Conservation (phyloP, 2,329 filamentous ascomycete genomes). For the Nectriaceae sp. region DNA sequence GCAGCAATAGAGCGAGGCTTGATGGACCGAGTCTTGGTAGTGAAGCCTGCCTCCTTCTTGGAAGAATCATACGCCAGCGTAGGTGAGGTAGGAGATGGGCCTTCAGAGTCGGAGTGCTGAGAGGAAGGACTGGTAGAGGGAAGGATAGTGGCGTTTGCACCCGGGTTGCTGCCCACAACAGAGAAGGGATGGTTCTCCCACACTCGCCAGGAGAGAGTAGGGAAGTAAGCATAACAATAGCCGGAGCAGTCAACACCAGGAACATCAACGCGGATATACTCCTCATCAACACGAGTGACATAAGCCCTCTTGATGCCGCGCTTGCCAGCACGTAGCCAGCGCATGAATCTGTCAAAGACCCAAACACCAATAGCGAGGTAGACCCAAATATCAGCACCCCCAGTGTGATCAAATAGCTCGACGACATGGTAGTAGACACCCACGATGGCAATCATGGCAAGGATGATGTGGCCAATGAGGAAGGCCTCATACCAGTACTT, state of each 20-base stretch:
- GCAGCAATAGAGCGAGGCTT: background rate
- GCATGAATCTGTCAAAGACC: conserved; percentile 30
- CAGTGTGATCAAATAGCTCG: conserved; percentile 35
- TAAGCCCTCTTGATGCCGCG: conserved; percentile 31
- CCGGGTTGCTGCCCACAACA: conserved; percentile 22
- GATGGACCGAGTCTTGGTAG: conserved; percentile 3
- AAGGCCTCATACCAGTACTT: conserved; percentile 45
- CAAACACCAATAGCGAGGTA: conserved; percentile 31
- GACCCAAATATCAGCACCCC: conserved; percentile 44
- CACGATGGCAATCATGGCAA: conserved; percentile 43
- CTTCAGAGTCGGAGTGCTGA: conserved; percentile 15
- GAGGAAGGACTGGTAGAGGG: conserved; percentile 4
- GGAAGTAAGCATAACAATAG: conserved; percentile 34
- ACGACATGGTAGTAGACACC: conserved; percentile 46
- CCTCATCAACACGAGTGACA: conserved; percentile 27
- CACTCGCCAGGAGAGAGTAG: conserved; percentile 31
- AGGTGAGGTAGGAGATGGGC: background rate
- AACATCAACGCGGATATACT: conserved; percentile 33
- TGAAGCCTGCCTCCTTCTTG: conserved; percentile 18
- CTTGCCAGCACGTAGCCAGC: conserved; percentile 19
- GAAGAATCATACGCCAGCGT: background rate
- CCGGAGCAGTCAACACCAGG: conserved; percentile 25
- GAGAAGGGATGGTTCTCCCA: conserved; percentile 39
- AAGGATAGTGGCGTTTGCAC: background rate
- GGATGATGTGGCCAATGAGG: conserved; percentile 42